Base-by-base conservation (phyloP, 1,284 basidiomycete species). In the Sphagnurus paluster region DNA sequence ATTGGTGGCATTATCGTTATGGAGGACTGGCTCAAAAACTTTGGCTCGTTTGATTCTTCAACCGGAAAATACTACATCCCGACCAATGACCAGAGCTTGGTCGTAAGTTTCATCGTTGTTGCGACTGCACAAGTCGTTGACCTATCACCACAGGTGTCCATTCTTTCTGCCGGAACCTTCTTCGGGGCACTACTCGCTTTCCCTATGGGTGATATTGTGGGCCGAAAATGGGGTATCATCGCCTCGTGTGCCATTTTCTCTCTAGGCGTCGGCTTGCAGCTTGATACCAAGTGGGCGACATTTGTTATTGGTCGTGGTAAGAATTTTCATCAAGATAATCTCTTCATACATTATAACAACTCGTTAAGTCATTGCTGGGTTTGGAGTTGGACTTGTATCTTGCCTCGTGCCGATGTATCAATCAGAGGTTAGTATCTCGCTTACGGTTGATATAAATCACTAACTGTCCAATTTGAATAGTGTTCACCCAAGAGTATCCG, bases 401-500 rank as follows among this genome's bases (percentile, higher is more conserved):
- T 75, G 74, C 58, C 66, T 84, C 44, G 71, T 82, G 40, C 81
- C 81, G 52, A 82, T 87, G 76, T 89, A 87, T 69, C 84, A 87
- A 53, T 66, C 64, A 1, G 64, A 65, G 58, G 59, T 60, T 42
- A 5, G 44, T 43, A 14, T 17, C 11, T 14, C 13, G 9, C 17
- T n/a, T 36, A 11, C 17, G 19, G 21, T 14, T 4, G 1, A 36
- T 39, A 6, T 32, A 21, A n/a, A n/a, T 40, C 17, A 4, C 26
- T 43, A 13, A 44, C 38, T 46, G 64, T 75, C 5, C 16, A 11
- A 7, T 74, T 46, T 36, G 13, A 11, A 8, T 79, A 87, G 71
- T 75, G 70, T 46, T 66, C 77, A 4, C 82, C 83, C 25, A 78
- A 82, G 57, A 75, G 71, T 62, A 74, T 84, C 53, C 79, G 87